Percentiles rank a stretch among this genome's conserved stretches.
These are phyloP conservation scores for Zasmidium citrigriseum DNA, from an alignment of 2,329 filamentous ascomycete genomes.

Conservation along the genomic window DNA sequence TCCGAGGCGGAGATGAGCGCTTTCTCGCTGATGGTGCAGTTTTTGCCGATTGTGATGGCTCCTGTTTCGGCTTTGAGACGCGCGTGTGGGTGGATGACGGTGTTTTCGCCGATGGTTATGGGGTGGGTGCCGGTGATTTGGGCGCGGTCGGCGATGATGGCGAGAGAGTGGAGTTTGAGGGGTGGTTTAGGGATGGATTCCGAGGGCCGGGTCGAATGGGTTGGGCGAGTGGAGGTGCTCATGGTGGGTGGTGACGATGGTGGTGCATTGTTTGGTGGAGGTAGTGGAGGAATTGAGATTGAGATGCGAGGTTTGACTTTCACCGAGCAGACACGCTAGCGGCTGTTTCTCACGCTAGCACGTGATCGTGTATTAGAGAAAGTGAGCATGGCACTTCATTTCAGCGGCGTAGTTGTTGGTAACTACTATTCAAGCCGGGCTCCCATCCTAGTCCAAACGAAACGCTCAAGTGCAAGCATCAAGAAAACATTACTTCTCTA, in stretches of 20 bases:
- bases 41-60: slow-evolving; percentile 46
- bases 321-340: too few species aligned
- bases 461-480: slow-evolving; percentile 3
- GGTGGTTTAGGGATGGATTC: slow-evolving; percentile 32
- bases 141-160: slow-evolving; percentile 51
- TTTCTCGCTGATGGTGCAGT: slow-evolving; percentile 76
- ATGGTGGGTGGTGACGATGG: not conserved
- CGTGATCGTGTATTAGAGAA: not conserved
- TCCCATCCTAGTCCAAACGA: too few species aligned
- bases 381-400: not conserved
- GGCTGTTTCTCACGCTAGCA: not conserved
- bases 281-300: not conserved
- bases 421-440: too few species aligned
- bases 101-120: slow-evolving; percentile 75
- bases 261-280: not conserved
- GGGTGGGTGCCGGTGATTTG: slow-evolving; percentile 68
- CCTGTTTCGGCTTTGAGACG: slow-evolving; percentile 46
- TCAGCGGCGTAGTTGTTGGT: slow-evolving; percentile 6
- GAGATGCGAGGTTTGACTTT: not conserved
- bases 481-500: slow-evolving; percentile 7
- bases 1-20: slow-evolving; percentile 38
- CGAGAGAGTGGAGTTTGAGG: slow-evolving; percentile 47
- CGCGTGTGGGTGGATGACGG: slow-evolving; percentile 82
- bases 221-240: not conserved
- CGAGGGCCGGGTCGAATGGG: not conserved